Conservation (phyloP, 345 rosid species). For the Theobroma cacao region DNA sequence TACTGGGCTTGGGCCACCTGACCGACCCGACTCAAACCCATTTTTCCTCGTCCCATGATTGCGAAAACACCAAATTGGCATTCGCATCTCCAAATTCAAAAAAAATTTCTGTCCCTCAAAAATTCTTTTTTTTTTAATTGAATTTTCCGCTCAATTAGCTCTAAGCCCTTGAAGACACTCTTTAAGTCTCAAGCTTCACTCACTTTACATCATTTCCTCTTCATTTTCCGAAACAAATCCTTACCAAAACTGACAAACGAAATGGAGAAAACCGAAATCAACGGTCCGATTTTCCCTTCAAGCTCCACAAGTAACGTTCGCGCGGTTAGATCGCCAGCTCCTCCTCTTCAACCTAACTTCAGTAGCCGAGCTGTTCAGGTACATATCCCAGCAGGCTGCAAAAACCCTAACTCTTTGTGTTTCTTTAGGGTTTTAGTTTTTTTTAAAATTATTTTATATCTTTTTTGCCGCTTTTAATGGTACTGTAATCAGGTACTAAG, state of each 20-base stretch:
- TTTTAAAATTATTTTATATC: background rate
- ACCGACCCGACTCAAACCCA: background rate
- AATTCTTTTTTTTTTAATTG: background rate
- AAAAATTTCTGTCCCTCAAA: background rate
- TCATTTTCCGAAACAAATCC: background rate
- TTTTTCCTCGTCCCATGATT: background rate
- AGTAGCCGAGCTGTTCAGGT: conserved; percentile 50
- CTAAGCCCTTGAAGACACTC: background rate
- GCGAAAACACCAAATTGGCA: background rate
- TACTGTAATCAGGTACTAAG: background rate
- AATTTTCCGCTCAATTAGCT: conserved; percentile 1
- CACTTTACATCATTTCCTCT: background rate
- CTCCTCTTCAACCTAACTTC: conserved; percentile 34
- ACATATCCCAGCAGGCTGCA: background rate
- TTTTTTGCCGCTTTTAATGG: background rate
- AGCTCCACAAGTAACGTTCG: conserved; percentile 18
- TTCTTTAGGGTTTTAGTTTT: conserved; percentile 20
- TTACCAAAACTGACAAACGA: background rate
- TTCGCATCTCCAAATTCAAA: background rate
- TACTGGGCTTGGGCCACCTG: background rate
- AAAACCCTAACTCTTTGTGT: conserved; percentile 5
- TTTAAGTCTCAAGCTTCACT: background rate
- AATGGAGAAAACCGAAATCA: conserved; percentile 34
- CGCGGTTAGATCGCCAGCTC: conserved; percentile 17
- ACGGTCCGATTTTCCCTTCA: conserved; percentile 24